Evolutionary conservation across 768 basidiomycete species (phyloP).

Genomic region (Boletus tomentosulus): DNA sequence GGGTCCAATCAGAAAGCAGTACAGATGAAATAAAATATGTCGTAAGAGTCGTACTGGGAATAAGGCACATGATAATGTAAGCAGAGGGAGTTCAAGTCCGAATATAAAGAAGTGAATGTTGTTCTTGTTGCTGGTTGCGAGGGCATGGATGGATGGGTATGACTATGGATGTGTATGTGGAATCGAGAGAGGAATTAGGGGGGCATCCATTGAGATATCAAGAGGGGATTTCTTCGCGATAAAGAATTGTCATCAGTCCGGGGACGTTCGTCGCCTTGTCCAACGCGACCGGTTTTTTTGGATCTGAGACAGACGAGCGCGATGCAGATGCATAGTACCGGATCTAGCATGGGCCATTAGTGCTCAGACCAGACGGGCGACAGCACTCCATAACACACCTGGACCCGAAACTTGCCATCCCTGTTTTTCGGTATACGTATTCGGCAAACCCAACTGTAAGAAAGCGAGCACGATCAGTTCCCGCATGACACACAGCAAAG

Average conservation of each 20-base stretch:
- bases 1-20: background rate
- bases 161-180: background rate
- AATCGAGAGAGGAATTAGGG: background rate
- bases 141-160: background rate
- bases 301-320: conserved; percentile 48
- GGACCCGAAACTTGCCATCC: conserved; percentile 54
- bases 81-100: background rate
- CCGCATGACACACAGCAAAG: background rate
- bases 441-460: conserved; percentile 57
- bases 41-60: background rate
- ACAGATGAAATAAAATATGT: background rate
- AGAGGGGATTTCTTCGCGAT: conserved; percentile 32
- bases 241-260: conserved; percentile 71
- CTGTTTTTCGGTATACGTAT: conserved; percentile 52
- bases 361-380: background rate
- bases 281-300: conserved; percentile 58
- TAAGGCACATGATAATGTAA: background rate
- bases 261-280: conserved; percentile 59
- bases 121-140: background rate
- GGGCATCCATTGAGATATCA: conserved; percentile 7
- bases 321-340: conserved; percentile 59
- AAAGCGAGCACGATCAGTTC: conserved; percentile 4
- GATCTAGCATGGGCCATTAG: conserved; percentile 38
- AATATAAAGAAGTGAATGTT: background rate
- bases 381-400: conserved; percentile 37